Percentiles rank a stretch among this genome's conserved stretches.
Conservation (phyloP, 2,329 filamentous ascomycete species). For the Alternaria angustiovoidea region DNA sequence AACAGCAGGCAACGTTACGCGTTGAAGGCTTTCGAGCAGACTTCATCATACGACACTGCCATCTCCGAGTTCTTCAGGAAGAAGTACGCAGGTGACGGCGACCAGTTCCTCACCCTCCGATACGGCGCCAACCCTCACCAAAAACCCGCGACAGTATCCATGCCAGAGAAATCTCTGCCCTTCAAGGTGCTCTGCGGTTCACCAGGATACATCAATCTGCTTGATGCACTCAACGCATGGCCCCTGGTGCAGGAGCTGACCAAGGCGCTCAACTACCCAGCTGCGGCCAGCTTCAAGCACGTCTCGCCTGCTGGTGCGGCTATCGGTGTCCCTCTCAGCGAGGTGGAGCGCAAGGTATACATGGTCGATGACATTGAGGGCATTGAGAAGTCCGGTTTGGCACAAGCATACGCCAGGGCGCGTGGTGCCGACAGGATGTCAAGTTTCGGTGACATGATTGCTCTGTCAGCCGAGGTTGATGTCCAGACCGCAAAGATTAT, state of each 20-base stretch:
- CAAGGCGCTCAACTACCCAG: constrained; percentile 83
- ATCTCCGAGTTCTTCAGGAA: constrained; percentile 98
- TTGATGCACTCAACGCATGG: constrained; percentile 97
- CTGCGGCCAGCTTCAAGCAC: constrained; percentile 96
- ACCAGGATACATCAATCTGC: constrained; percentile 95
- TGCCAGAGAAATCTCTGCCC: constrained; percentile 76
- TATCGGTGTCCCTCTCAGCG: constrained; percentile 85
- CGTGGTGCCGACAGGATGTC: constrained; percentile 98
- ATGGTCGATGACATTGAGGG: constrained; percentile 96
- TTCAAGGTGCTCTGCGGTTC: constrained; percentile 92
- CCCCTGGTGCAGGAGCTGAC: constrained; percentile 96
- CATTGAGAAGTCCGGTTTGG: constrained; percentile 83
- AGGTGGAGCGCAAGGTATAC: constrained; percentile 94
- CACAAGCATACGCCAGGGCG: constrained; percentile 94
- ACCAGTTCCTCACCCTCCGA: constrained; percentile 83
- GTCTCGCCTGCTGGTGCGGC: constrained; percentile 96
- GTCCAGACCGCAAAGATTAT: constrained; percentile 89
- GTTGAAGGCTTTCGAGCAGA: constrained; percentile 98
- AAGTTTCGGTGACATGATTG: constrained; percentile 96
- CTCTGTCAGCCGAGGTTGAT: constrained; percentile 89
- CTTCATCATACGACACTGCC: constrained; percentile 92
- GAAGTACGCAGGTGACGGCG: constrained; percentile 87
- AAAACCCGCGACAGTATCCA: constrained; percentile 90
- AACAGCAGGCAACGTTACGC: constrained; percentile 87
- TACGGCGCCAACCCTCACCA: constrained; percentile 99